Evolutionary conservation across 208 protist genomes (phyloP), one percentile per base, ranked within the genome.

Genomic region (Leptomonas pyrrhocoris): DNA sequence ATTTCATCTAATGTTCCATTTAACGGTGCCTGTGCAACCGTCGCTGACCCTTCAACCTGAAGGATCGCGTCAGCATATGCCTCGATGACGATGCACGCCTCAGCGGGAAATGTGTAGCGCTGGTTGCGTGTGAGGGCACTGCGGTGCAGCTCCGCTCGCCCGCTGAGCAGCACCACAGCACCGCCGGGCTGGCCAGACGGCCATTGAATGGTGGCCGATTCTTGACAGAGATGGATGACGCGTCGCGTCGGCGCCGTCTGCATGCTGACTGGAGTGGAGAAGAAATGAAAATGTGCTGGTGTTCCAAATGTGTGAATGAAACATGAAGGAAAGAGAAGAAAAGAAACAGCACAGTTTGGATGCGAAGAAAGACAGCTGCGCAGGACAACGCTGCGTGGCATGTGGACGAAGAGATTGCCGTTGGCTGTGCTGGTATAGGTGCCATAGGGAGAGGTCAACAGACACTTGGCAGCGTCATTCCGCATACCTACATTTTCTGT

Each of bases 51-150:
- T 49, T 86, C 74, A 21, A 93, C 62, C 55, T 90, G 79, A 25
- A 93, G 8, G 38, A 78, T 71, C 15, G 81, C 85, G 3, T 64
- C 54, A 9, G 51, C 55, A 15, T 49, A 30, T 34, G 70, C 80
- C 28, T 86, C 81, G 6, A 93, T 61, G 6, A 81, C 75, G 8
- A 93, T 58, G 19, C 80, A 77, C 49, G 72, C 64, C n/a, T 71
- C 50, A n/a, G 54, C 56, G 6, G 53, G 56, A 53, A 93, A 93
- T 30, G 68, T 49, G 74, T 93, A 93, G 27, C 87, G 87, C 12
- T 83, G 70, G 57, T 93, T 93, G 31, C 68, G 82, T 1, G 72
- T 74, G 7, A 93, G 65, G 0, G 77, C 72, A n/a, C 75, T 80
- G 45, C 87, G 68, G 72, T 80, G 83, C 6, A 88, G 68, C 19